These are phyloP conservation scores for Trichoderma aggressivum DNA, from an alignment of 2,329 filamentous ascomycete species.

Conservation along the genomic window DNA sequence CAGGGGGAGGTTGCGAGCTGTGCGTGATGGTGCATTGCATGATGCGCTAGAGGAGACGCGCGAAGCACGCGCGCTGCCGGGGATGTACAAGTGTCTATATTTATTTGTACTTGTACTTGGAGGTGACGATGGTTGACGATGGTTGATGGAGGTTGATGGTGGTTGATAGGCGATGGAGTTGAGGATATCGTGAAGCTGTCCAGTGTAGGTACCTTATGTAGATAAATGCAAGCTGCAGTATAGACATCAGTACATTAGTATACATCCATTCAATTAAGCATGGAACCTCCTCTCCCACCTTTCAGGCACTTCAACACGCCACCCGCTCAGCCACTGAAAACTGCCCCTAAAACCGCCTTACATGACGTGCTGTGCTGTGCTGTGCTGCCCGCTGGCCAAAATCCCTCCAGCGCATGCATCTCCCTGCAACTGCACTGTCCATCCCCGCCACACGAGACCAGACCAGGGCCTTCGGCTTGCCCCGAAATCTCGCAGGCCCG, in stretches of 20 bases:
- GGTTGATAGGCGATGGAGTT: no score
- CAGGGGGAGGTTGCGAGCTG: neutral
- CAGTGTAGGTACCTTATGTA: neutral
- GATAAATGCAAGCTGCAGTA: neutral
- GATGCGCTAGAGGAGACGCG: neutral
- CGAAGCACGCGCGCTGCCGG: neutral
- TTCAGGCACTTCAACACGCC: neutral
- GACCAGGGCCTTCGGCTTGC: conserved; percentile 3
- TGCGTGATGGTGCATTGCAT: neutral
- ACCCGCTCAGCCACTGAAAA: neutral
- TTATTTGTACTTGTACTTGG: neutral
- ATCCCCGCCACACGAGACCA: neutral
- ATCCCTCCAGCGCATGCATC: neutral
- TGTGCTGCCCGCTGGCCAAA: no score
- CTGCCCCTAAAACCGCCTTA: neutral
- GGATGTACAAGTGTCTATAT: neutral
- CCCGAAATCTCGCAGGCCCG: neutral
- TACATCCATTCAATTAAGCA: no score
- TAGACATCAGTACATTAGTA: no score
- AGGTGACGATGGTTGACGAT: neutral
- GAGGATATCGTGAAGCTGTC: no score
- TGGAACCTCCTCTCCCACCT: neutral
- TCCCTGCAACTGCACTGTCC: no score
- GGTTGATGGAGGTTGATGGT: neutral
- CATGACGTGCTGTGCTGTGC: neutral